Base-by-base conservation (phyloP, 1,139 yeast species). In the Kodamaea plutei region DNA sequence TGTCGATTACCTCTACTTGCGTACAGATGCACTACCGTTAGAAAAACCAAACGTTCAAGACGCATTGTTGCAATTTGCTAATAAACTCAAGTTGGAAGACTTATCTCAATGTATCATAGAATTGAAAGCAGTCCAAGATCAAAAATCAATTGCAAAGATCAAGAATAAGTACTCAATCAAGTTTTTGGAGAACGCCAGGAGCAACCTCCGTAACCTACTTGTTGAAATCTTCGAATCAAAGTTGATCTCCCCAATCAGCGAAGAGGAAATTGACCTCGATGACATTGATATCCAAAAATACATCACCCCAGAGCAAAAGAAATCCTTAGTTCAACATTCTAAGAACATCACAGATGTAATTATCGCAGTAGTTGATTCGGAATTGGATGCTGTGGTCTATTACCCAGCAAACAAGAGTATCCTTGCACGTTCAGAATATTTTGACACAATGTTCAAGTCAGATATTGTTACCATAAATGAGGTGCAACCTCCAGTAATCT, bases 341-440 rank as follows among this genome's bases (percentile, higher is more conserved):
- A 50, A 25, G 5, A 33, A 28, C 2, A 50, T 54, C 20, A 73
- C 84, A 0, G 87, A 80, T 50, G 54, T 72, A 1, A 56, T 76
- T 3, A 38, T 78, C 1, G 50, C 64, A 2, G 64, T 65, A 2
- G 41, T 63, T 3, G 70, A 64, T 26, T 44, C 52, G 9, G 44
- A 54, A 36, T 29, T 50, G 27, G 45, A 54, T 38, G 28, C 53
- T 0, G 47, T 57, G 3, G 40, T 54, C 1, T 68, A 63, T 37
- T 82, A 75, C 44, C 87, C 91, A 0, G 77, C 69, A 5, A 84
- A 84, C 50, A 64, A 77, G 31, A 68, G 84, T 0, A 70, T 83
- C 35, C 50, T 84, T 22, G 56, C 69, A 6, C 56, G 88, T 28
- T 73, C 83, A 1, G 83, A 75, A 27, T 83, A 79, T 49, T 84